Conservation (phyloP, 176 grass and related monocot genomes). For the Cenchrus fungigraminus region DNA sequence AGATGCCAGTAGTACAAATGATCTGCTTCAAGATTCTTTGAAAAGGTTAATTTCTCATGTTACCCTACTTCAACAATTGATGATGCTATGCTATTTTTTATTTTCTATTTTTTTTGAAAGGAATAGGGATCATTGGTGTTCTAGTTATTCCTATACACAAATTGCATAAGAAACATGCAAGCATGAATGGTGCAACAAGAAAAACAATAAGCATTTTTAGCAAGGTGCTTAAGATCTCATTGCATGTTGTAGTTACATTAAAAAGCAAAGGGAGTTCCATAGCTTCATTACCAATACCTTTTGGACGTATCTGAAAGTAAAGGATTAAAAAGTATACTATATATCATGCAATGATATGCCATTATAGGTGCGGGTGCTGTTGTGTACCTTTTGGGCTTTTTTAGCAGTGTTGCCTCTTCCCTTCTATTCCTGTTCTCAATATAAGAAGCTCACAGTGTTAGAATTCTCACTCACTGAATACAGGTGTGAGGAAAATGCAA, state of each 20-base stretch:
- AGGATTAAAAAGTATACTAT: slow-evolving; percentile 19
- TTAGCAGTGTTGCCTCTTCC: not conserved
- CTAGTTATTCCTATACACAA: not conserved
- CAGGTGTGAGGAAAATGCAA: slow-evolving; percentile 76
- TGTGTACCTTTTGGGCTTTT: not conserved
- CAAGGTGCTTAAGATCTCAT: not conserved
- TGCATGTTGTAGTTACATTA: not conserved
- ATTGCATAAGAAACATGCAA: not conserved
- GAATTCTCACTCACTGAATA: slow-evolving; percentile 36
- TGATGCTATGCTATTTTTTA: slow-evolving; percentile 6
- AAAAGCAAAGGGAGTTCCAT: slow-evolving; percentile 1
- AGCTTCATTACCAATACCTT: slow-evolving; percentile 18
- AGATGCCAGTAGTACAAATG: slow-evolving; percentile 58
- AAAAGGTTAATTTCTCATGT: slow-evolving; percentile 57
- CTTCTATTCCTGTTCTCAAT: slow-evolving; percentile 8
- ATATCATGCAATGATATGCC: slow-evolving; percentile 19
- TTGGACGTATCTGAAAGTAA: not conserved
- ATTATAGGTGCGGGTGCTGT: not conserved
- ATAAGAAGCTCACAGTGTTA: slow-evolving; percentile 5
- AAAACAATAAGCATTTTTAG: not conserved
- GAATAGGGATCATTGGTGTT: not conserved
- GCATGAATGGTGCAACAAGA: not conserved
- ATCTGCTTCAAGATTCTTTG: slow-evolving; percentile 69
- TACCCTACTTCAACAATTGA: slow-evolving; percentile 37
- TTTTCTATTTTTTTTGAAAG: not conserved